Base-by-base conservation (phyloP, 1,284 basidiomycete species). In the Irpex sp. region DNA sequence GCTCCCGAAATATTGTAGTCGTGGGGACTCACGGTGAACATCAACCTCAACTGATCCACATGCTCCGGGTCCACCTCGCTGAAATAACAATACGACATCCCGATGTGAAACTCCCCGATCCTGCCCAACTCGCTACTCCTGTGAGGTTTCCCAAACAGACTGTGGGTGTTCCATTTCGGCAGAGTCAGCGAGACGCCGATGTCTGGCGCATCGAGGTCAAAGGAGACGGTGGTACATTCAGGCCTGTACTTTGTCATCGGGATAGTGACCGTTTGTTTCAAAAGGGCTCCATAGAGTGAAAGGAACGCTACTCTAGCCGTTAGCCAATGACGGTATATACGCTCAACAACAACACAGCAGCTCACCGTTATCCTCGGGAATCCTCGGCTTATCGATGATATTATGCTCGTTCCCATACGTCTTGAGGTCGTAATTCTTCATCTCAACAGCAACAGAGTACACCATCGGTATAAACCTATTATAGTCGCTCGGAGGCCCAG, bases 371-470 rank as follows among this genome's bases (percentile, higher is more conserved):
- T 92, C 89, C 17, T 94, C 89, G 60, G 78, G 79, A 57, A 88
- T 80, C 33, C 89, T 77, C 1, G 94, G 94, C 66, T 90, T 91
- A 77, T 96, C 94, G 62, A 98, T 92, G 71, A 98, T 94, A 72
- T 98, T 97, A 71, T 95, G 93, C 73, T 98, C 95, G 71, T 97
- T 98, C 64, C 92, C 86, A 71, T 92, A 95, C n/a, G 93, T 74
- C 68, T 92, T 89, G 58, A 96, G 73, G 63, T 87, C 82, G 74
- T 89, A 96, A 68, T 92, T 87, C 71, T 87, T 81, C 63, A 97
- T 74, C 59, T 87, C 82, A 37, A 96, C 68, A 47, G 89, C 81
- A 67, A 96, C 76, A 21, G 75, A 75, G 74, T 97, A 98, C 15
- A 87, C 74, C 73, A 85, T 93, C 0, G 95, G 95, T 26, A 95